A percentile compares a stretch with the other conserved stretches of the same genome.
Evolutionary conservation across 371 early-diverging fungal genomes (phyloP).

Genomic region (Batkoa obscura): DNA sequence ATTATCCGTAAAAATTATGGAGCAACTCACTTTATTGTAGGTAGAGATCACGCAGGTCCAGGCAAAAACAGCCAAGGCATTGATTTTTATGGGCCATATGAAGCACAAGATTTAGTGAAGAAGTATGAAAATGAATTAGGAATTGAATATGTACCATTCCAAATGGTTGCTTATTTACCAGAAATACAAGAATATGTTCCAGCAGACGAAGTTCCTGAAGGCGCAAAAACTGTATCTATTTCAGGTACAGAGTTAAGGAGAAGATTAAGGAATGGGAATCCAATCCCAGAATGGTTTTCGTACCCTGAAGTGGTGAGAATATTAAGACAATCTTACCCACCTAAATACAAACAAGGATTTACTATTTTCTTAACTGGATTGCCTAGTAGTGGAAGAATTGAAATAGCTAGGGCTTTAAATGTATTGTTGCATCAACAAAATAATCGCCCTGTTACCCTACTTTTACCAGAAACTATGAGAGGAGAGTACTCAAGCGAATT

Average conservation of each 20-base stretch:
- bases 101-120: conserved; percentile 72
- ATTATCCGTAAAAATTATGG: conserved; percentile 93
- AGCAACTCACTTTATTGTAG: conserved; percentile 85
- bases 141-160: conserved; percentile 90
- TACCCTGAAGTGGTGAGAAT: conserved; percentile 85
- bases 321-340: conserved; percentile 72
- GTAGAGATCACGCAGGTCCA: conserved; percentile 91
- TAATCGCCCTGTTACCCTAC: conserved; percentile 65
- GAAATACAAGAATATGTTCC: conserved; percentile 86
- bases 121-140: conserved; percentile 71
- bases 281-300: conserved; percentile 94
- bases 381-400: conserved; percentile 62
- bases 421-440: conserved; percentile 74
- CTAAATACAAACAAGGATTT: conserved; percentile 75
- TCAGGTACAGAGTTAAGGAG: conserved; percentile 65
- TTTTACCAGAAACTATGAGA: conserved; percentile 76
- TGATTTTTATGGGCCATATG: conserved; percentile 90
- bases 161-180: conserved; percentile 84
- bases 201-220: conserved; percentile 63
- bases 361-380: conserved; percentile 79
- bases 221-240: conserved; percentile 55
- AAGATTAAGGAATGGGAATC: conserved; percentile 57
- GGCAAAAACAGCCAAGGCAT: conserved; percentile 76
- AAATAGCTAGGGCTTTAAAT: conserved; percentile 73
- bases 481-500: conserved; percentile 68